A percentile compares a stretch with the other conserved stretches of the same genome.
These are phyloP conservation scores for Raffaelea albimanens DNA, from an alignment of 2,329 filamentous ascomycete species.

Conservation along the genomic window DNA sequence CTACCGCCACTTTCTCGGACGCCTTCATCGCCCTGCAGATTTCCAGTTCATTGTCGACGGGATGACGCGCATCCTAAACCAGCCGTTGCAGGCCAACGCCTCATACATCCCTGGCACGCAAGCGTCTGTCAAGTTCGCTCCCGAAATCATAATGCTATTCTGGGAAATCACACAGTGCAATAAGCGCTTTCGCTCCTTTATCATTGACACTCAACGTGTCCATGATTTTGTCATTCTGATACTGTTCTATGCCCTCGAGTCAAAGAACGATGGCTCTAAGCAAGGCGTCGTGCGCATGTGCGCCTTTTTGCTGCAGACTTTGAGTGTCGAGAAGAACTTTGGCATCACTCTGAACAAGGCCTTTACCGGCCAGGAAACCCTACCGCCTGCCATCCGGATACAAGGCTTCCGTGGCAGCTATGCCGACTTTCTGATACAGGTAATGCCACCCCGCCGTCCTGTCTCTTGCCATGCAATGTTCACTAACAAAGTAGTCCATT, in stretches of 20 bases:
- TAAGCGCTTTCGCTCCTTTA: conserved; percentile 91
- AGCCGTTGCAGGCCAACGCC: conserved; percentile 78
- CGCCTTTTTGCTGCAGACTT: conserved; percentile 88
- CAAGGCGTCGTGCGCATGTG: conserved; percentile 95
- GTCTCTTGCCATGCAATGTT: background rate
- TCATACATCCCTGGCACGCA: conserved; percentile 85
- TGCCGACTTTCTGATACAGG: conserved; percentile 86
- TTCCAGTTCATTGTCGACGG: conserved; percentile 96
- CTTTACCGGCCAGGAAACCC: conserved; percentile 80
- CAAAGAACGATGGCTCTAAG: conserved; percentile 75
- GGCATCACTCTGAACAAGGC: conserved; percentile 80
- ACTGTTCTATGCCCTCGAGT: conserved; percentile 86
- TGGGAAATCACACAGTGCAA: conserved; percentile 98
- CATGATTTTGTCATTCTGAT: conserved; percentile 89
- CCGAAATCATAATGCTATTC: conserved; percentile 93
- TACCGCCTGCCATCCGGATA: conserved; percentile 74
- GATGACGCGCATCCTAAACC: conserved; percentile 85
- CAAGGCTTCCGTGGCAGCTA: conserved; percentile 81
- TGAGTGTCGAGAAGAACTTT: conserved; percentile 89
- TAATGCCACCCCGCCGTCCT: too few relatives aligned
- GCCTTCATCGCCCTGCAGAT: conserved; percentile 85
- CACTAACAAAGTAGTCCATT: conserved; percentile 53
- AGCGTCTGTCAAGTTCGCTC: conserved; percentile 72
- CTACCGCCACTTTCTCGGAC: conserved; percentile 84
- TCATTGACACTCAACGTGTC: conserved; percentile 87